Percentiles rank a stretch among this genome's conserved stretches.
Conservation (phyloP, 2,329 filamentous ascomycete species). For the Keithomyces neogunnii region DNA sequence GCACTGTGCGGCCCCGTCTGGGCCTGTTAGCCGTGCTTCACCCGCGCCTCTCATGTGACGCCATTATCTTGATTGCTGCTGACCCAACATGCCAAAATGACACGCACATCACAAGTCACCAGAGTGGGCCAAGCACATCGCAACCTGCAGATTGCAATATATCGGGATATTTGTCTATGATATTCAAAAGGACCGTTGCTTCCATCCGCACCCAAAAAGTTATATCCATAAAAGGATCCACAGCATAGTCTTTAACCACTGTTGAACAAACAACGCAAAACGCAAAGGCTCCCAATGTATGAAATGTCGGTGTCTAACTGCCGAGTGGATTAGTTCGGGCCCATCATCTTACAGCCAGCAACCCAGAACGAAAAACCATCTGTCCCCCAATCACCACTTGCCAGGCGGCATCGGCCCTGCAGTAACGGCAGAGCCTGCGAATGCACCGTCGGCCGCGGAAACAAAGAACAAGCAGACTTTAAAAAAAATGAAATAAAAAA, state of each 20-base stretch:
- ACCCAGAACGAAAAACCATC: not conserved
- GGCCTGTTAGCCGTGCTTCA: slow-evolving; percentile 17
- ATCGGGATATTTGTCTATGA: slow-evolving; percentile 1
- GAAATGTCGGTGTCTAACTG: not conserved
- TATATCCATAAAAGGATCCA: slow-evolving; percentile 1
- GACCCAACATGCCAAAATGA: not conserved
- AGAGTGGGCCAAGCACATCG: too few species aligned
- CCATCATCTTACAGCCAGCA: not conserved
- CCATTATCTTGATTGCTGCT: slow-evolving; percentile 13
- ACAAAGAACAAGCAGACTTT: not conserved
- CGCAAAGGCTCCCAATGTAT: not conserved
- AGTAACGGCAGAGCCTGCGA: not conserved
- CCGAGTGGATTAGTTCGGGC: not conserved
- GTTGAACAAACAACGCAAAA: not conserved
- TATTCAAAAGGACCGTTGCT: not conserved
- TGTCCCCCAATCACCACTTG: not conserved
- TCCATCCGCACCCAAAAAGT: slow-evolving; percentile 3
- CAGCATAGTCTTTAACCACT: not conserved
- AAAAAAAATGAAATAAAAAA: not conserved
- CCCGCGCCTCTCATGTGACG: slow-evolving; percentile 24
- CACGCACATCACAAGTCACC: not conserved
- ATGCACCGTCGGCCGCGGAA: not conserved
- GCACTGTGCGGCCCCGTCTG: slow-evolving; percentile 10
- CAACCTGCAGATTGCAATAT: not conserved
- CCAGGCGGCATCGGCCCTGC: not conserved